A percentile compares a stretch with the other conserved stretches of the same genome.
Conservation (phyloP, 192 early-diverging fungal genomes). For the Mortierella claussenii region DNA sequence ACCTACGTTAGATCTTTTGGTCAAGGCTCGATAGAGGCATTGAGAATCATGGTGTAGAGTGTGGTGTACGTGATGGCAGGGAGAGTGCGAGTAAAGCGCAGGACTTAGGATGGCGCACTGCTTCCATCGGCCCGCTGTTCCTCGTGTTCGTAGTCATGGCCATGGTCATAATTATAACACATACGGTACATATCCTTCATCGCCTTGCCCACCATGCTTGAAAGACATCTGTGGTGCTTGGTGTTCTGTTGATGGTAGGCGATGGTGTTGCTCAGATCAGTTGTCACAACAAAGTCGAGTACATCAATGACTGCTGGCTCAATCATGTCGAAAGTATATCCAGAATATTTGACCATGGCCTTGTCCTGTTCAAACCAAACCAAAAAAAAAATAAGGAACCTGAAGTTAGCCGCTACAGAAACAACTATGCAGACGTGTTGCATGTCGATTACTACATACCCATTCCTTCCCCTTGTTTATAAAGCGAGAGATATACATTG, state of each 20-base stretch:
- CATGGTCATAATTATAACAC: no score
- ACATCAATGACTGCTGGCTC: not conserved
- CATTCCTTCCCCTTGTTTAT: constrained; percentile 79
- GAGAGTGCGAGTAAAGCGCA: no score
- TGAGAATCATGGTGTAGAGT: no score
- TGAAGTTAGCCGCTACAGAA: not conserved
- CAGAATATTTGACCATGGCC: not conserved
- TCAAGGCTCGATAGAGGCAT: no score
- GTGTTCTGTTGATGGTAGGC: not conserved
- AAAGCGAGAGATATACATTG: constrained; percentile 77
- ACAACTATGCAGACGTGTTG: not conserved
- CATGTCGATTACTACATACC: constrained; percentile 34
- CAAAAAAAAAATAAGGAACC: not conserved
- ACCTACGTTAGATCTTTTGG: no score
- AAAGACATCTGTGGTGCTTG: no score
- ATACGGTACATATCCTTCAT: no score
- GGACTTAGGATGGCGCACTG: no score
- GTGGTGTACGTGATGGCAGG: no score
- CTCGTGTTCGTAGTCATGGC: no score
- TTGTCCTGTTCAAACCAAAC: not conserved
- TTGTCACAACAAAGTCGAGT: not conserved
- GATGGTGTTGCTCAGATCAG: not conserved
- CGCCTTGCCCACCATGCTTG: no score
- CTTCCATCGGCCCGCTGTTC: no score
- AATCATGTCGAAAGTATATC: not conserved